Evolutionary conservation across 331 rosid species (phyloP).

Genomic region (Ulmus americana): DNA sequence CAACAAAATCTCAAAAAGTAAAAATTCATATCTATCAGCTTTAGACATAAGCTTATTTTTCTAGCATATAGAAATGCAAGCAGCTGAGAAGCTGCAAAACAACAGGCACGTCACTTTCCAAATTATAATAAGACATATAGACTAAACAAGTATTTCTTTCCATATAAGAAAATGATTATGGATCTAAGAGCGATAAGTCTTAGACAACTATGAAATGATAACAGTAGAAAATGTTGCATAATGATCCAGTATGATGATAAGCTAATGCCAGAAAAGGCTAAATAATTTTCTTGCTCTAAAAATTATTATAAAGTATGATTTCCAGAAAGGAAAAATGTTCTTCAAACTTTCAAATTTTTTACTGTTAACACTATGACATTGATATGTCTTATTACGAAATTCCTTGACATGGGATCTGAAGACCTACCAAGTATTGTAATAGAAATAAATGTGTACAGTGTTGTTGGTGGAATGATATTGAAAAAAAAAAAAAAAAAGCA

Average conservation of each 20-base stretch:
- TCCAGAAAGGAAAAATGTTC: not conserved
- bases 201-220: too few relatives aligned
- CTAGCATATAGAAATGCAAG: too few relatives aligned
- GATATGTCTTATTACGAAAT: not conserved
- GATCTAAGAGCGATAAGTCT: too few relatives aligned
- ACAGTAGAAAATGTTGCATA: too few relatives aligned
- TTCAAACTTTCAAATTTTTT: not conserved
- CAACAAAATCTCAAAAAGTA: not conserved
- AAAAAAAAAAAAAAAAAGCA: not conserved
- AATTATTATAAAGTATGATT: not conserved
- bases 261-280: not conserved
- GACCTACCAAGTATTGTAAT: not conserved
- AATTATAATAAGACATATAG: too few relatives aligned
- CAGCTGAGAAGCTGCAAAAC: too few relatives aligned
- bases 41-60: too few relatives aligned
- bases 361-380: not conserved
- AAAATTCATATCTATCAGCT: not conserved
- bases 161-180: too few relatives aligned
- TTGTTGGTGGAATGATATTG: not conserved
- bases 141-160: too few relatives aligned
- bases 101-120: too few relatives aligned
- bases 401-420: slow-evolving; percentile 1
- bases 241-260: too few relatives aligned
- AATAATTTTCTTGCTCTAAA: slow-evolving; percentile 2
- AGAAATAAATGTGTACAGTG: not conserved